Evolutionary conservation across 2,329 filamentous ascomycete genomes (phyloP).

Genomic region (Penicillium sumatraense): DNA sequence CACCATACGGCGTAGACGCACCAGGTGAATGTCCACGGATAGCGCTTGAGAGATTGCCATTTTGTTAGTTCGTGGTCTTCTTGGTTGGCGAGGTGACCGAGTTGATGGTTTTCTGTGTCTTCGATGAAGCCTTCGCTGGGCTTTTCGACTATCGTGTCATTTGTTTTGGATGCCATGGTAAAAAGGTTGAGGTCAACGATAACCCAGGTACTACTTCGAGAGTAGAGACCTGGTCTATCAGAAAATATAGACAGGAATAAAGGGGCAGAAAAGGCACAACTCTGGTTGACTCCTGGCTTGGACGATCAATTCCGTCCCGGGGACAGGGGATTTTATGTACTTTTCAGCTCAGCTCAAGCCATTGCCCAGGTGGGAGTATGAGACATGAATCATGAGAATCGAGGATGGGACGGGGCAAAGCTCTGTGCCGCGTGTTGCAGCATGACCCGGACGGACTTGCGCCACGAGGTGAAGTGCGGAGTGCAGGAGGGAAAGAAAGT

Average conservation of each 20-base stretch:
- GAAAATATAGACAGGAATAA: neutral
- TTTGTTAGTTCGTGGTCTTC: slow-evolving; percentile 16
- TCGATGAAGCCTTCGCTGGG: slow-evolving; percentile 15
- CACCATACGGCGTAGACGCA: slow-evolving; percentile 21
- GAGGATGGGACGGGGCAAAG: neutral
- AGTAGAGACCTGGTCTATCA: neutral
- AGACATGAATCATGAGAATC: neutral
- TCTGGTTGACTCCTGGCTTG: neutral
- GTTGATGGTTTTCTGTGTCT: slow-evolving; percentile 11
- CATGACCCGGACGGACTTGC: neutral
- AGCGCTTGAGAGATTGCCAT: slow-evolving; percentile 15
- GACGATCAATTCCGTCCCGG: neutral
- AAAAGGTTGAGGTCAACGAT: no score
- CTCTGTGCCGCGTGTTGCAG: neutral
- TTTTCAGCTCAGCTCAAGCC: neutral
- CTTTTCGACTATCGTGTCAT: slow-evolving; percentile 6
- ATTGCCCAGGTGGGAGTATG: neutral
- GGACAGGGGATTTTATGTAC: neutral
- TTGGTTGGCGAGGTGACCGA: slow-evolving; percentile 15
- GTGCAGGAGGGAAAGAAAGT: neutral
- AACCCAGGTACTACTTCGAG: no score
- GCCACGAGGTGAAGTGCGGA: neutral
- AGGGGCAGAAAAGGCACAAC: neutral
- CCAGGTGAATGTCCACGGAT: slow-evolving; percentile 20
- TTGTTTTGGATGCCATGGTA: neutral